Evolutionary conservation across 805 yeast species (phyloP).

Genomic region (Blastobotrys peoriensis): DNA sequence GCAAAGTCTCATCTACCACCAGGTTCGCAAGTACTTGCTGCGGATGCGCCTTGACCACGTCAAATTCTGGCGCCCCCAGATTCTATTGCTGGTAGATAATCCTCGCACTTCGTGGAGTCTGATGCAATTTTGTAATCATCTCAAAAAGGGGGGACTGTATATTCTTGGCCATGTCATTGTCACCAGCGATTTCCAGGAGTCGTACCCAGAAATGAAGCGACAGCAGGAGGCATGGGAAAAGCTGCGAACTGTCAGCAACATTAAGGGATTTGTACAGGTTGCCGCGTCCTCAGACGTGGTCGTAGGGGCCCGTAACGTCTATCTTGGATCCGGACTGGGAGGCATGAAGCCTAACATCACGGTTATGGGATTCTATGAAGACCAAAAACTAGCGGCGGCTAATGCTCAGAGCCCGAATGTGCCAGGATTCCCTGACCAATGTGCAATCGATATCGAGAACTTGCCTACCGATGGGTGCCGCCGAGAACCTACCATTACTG

Average conservation of each 20-base stretch:
- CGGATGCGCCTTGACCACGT: constrained; percentile 86
- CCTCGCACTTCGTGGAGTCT: constrained; percentile 91
- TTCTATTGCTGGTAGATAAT: constrained; percentile 78
- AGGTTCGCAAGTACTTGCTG: constrained; percentile 83
- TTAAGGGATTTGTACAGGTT: constrained; percentile 93
- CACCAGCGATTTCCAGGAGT: constrained; percentile 52
- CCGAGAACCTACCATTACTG: constrained; percentile 59
- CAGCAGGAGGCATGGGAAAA: constrained; percentile 81
- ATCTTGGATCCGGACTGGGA: constrained; percentile 91
- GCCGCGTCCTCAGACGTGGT: constrained; percentile 80
- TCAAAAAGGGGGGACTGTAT: constrained; percentile 93
- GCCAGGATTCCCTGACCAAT: background rate
- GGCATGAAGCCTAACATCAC: constrained; percentile 98
- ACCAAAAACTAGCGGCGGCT: constrained; percentile 24
- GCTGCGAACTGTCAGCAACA: constrained; percentile 65
- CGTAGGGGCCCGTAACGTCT: constrained; percentile 95
- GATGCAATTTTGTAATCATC: constrained; percentile 85
- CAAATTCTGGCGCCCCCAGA: constrained; percentile 98
- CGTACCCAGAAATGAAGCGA: constrained; percentile 60
- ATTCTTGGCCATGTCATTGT: constrained; percentile 88
- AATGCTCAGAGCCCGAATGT: background rate
- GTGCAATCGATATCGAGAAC: constrained; percentile 33
- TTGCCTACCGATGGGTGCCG: constrained; percentile 79
- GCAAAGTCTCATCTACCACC: constrained; percentile 90
- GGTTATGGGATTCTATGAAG: constrained; percentile 80